Percentiles rank a stretch among this genome's conserved stretches.
These are phyloP conservation scores for Pachysandra terminalis DNA, from an alignment of 164 flowering plant genomes.

Conservation along the genomic window DNA sequence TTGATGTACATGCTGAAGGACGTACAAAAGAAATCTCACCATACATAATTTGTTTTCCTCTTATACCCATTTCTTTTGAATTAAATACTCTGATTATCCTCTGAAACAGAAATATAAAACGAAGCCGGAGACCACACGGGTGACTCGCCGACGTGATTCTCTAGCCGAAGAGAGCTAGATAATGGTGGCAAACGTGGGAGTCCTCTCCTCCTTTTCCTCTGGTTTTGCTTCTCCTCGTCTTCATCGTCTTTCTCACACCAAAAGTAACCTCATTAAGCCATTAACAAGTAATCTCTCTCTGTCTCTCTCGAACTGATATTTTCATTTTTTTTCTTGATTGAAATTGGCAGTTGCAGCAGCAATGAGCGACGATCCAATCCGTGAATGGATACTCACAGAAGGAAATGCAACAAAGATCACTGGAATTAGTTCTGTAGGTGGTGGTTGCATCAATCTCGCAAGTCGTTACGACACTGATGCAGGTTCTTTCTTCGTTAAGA, in stretches of 20 bases:
- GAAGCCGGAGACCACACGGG: background rate
- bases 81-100: background rate
- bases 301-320: too few relatives aligned
- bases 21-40: background rate
- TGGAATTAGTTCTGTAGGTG: conserved; percentile 74
- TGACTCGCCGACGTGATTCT: background rate
- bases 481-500: conserved; percentile 90
- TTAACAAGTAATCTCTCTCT: conserved; percentile 27
- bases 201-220: conserved; percentile 10
- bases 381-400: conserved; percentile 86
- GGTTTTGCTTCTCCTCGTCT: conserved; percentile 17
- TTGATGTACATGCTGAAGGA: too few relatives aligned
- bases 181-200: conserved; percentile 34
- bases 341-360: conserved; percentile 48
- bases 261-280: conserved; percentile 16
- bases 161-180: background rate
- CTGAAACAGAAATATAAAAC: background rate
- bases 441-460: conserved; percentile 95
- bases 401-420: conserved; percentile 85
- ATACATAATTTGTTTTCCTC: background rate
- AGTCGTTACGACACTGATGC: conserved; percentile 82
- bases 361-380: conserved; percentile 71
- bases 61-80: background rate
- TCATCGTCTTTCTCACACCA: conserved; percentile 21
- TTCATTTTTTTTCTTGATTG: background rate